These are phyloP conservation scores for Kwoniella heveanensis DNA, from an alignment of 768 basidiomycete genomes.

Conservation along the genomic window DNA sequence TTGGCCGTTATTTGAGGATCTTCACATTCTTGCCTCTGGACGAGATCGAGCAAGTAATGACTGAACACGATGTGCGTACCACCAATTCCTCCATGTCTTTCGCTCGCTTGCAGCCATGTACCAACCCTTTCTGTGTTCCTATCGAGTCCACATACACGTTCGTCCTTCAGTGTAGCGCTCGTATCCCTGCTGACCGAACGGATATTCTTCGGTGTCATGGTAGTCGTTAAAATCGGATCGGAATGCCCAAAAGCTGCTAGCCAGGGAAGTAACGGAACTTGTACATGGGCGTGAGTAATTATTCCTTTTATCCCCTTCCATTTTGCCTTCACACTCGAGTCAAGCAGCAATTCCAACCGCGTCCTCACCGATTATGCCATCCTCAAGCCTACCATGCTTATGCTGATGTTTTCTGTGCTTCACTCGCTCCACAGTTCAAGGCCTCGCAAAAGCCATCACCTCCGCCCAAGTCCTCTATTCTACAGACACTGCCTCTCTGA, in stretches of 20 bases:
- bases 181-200: no score
- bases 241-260: conserved; percentile 62
- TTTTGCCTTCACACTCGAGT: no score
- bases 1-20: conserved; percentile 74
- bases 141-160: no score
- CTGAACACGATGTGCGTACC: conserved; percentile 63
- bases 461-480: conserved; percentile 61
- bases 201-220: not conserved
- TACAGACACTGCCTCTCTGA: conserved; percentile 58
- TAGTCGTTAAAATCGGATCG: conserved; percentile 43
- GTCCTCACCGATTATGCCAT: no score
- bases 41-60: conserved; percentile 64
- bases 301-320: no score
- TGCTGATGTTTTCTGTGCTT: no score
- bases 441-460: conserved; percentile 59
- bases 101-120: no score
- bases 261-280: conserved; percentile 65
- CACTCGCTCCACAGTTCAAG: conserved; percentile 54
- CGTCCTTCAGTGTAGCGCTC: no score
- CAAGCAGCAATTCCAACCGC: no score
- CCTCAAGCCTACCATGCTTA: no score
- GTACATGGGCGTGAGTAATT: conserved; percentile 63
- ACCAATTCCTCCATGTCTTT: no score
- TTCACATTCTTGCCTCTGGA: conserved; percentile 74
- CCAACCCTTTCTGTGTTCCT: no score